A percentile compares a stretch with the other conserved stretches of the same genome.
Evolutionary conservation across 805 yeast species (phyloP).

Genomic region (Candida morakotiae): DNA sequence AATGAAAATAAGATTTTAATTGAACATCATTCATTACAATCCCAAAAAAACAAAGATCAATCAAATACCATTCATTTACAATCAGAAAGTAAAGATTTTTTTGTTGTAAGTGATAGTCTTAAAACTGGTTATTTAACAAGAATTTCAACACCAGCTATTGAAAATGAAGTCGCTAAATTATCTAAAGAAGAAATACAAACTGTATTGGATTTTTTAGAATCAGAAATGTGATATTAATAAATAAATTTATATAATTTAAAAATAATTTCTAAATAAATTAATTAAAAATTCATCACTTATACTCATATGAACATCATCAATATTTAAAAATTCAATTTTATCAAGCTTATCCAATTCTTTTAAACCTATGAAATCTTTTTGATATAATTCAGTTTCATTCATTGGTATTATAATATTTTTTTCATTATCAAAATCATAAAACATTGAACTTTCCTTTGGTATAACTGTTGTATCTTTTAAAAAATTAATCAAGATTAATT

Average conservation of each 20-base stretch:
- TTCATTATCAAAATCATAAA: conserved; percentile 47
- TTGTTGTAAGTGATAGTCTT: too few relatives aligned
- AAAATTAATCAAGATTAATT: conserved; percentile 58
- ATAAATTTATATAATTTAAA: conserved; percentile 32
- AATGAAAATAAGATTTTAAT: too few relatives aligned
- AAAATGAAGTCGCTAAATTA: conserved; percentile 1
- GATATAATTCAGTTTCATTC: conserved; percentile 45
- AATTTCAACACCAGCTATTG: background rate
- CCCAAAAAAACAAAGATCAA: background rate
- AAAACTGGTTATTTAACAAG: background rate
- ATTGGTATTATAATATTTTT: conserved; percentile 44
- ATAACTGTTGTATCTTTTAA: conserved; percentile 61
- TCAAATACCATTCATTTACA: too few relatives aligned
- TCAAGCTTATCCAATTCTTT: conserved; percentile 38
- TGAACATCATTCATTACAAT: too few relatives aligned
- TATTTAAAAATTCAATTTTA: conserved; percentile 44
- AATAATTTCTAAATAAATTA: conserved; percentile 39
- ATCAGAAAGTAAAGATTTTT: too few relatives aligned
- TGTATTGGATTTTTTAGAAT: background rate
- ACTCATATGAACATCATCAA: conserved; percentile 64
- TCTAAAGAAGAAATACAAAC: background rate
- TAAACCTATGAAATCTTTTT: conserved; percentile 60
- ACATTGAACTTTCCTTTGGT: conserved; percentile 72
- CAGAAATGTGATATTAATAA: background rate
- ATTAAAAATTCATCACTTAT: conserved; percentile 50